Conservation (phyloP, 2,329 filamentous ascomycete species). For the Cercospora sp. region DNA sequence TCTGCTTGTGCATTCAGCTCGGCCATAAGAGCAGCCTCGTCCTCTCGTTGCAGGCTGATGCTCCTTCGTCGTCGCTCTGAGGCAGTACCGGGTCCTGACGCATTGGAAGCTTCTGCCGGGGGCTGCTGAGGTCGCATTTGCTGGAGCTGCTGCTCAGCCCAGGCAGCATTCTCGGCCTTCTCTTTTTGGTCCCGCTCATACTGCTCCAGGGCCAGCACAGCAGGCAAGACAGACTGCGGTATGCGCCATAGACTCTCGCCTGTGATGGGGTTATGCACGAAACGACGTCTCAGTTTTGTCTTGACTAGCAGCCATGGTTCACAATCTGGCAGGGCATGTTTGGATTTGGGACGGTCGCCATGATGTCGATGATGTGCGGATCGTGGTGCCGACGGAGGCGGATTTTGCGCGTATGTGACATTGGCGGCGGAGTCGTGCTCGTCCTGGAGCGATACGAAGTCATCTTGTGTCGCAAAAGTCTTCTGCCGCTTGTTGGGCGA, state of each 20-base stretch:
- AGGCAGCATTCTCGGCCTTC: constrained; percentile 36
- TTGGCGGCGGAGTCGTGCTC: constrained; percentile 7
- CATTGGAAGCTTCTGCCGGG: constrained; percentile 24
- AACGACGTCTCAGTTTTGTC: constrained; percentile 84
- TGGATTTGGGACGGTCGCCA: constrained; percentile 77
- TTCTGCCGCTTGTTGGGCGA: constrained; percentile 31
- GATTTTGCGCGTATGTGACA: not conserved
- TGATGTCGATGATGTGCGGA: constrained; percentile 33
- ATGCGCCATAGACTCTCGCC: constrained; percentile 95
- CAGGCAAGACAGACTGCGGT: constrained; percentile 80
- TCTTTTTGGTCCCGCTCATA: constrained; percentile 70
- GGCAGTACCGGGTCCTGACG: constrained; percentile 23
- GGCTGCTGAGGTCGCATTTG: constrained; percentile 26
- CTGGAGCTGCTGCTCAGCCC: constrained; percentile 37
- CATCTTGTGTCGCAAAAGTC: constrained; percentile 24
- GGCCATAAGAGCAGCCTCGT: constrained; percentile 39
- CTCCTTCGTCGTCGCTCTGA: constrained; percentile 31
- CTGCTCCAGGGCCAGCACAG: constrained; percentile 65
- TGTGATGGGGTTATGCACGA: constrained; percentile 84
- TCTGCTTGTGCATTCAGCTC: constrained; percentile 35
- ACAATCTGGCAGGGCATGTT: constrained; percentile 74
- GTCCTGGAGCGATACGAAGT: constrained; percentile 35
- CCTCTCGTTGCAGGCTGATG: constrained; percentile 38
- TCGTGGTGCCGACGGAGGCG: not conserved
- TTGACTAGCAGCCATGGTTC: constrained; percentile 91